Base-by-base conservation (phyloP, 176 grass and related monocot species). In the Rhynchospora pubera region DNA sequence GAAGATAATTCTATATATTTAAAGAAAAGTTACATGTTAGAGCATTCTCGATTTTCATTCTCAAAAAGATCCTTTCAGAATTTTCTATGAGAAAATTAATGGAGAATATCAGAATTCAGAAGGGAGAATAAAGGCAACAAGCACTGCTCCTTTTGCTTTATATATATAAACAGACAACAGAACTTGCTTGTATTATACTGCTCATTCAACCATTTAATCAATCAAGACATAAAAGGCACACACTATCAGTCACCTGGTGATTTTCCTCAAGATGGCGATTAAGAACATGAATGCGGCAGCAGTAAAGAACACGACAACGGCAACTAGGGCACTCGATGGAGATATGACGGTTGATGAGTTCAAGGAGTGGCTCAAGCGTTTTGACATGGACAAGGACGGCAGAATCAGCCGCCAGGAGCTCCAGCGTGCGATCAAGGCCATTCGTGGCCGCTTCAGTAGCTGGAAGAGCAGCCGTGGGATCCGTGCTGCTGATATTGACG, bases 331-430 rank as follows among this genome's bases (percentile, higher is more conserved):
- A 22, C 72, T 92, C 23, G 87, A 94, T 80, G 88, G 85, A 8
- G 91, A 91, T 73, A 93, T 97, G 94, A 94, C 90, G 13, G 88
- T 88, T 48, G 94, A 91, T 75, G 95, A 91, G 85, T 97, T 97
- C 92, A 93, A 93, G 92, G 85, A 94, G 71, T 94, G 92, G 92
- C 84, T 97, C 68, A 78, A 79, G 83, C 65, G 86, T 51, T 97
- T 94, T 52, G 94, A 97, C 85, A 19, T 76, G 52, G 70, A 94
- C 81, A 87, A 84, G 21, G 94, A 97, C 73, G 94, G 94, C 51
- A 86, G 90, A 60, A 97, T 97, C 82, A 94, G 88, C 91, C 90
- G 90, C 9, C 82, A 94, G 5, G 94, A 97, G 88, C 90, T 97
- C 75, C 90, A 85, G 42, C 80, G 85, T 42, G 92, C 92, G 43